Percentiles rank a stretch among this genome's conserved stretches.
Evolutionary conservation across 129 eudicot species (phyloP).

Genomic region (Silybum marianum): DNA sequence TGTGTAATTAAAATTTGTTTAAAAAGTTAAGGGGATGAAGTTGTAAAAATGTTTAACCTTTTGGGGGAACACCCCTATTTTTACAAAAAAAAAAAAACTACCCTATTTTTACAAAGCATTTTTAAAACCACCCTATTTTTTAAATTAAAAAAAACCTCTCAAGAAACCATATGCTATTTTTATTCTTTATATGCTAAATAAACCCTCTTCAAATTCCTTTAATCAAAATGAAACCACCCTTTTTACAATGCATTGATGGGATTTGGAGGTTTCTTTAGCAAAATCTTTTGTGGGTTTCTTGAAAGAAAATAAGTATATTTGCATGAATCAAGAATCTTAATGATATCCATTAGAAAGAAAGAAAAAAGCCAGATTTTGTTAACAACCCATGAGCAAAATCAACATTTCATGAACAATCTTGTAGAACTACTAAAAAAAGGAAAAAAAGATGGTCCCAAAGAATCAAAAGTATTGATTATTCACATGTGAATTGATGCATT

Average conservation of each 20-base stretch:
- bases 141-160: no score
- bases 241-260: neutral
- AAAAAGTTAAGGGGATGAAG: no score
- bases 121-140: no score
- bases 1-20: no score
- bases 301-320: neutral
- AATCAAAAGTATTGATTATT: neutral
- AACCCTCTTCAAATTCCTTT: neutral
- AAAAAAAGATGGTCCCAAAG: neutral
- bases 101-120: no score
- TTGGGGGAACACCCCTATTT: no score
- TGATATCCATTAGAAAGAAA: neutral
- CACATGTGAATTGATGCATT: neutral
- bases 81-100: no score
- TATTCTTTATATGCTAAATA: neutral
- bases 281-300: neutral
- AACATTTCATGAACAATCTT: constrained; percentile 1
- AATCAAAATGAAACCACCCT: neutral
- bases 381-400: constrained; percentile 15
- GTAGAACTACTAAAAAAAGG: neutral
- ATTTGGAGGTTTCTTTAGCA: neutral
- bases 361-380: neutral
- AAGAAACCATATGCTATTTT: neutral
- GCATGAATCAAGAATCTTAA: neutral
- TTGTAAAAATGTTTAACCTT: no score